Conservation (phyloP, 179 eudicot species). For the Beta corolliflora region DNA sequence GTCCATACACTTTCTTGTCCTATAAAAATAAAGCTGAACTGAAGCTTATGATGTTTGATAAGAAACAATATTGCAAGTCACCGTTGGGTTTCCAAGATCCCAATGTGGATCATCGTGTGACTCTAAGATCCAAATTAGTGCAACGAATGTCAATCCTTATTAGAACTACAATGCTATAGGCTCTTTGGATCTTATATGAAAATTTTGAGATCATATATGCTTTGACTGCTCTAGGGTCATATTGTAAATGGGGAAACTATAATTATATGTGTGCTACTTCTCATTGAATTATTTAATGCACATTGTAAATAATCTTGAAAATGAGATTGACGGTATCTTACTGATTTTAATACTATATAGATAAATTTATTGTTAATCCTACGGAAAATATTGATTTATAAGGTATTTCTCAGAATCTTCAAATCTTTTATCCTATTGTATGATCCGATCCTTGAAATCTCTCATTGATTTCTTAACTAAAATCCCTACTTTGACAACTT, state of each 20-base stretch:
- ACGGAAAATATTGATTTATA: too few relatives aligned
- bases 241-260: not conserved
- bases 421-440: too few relatives aligned
- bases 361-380: not conserved
- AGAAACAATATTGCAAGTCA: not conserved
- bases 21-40: not conserved
- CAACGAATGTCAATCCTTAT: not conserved
- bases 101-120: not conserved
- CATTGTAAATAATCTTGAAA: not conserved
- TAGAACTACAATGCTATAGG: not conserved
- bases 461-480: not conserved
- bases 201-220: not conserved
- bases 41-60: not conserved
- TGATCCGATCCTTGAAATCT: not conserved
- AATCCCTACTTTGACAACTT: not conserved
- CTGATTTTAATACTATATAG: not conserved
- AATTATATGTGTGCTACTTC: not conserved
- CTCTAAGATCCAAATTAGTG: not conserved
- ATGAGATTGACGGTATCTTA: not conserved
- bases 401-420: not conserved
- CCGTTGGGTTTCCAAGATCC: too few relatives aligned
- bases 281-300: not conserved
- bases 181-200: not conserved
- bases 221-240: not conserved
- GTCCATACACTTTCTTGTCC: not conserved